Base-by-base conservation (phyloP, 805 yeast species). In the Tetrapisispora pingtungensis region DNA sequence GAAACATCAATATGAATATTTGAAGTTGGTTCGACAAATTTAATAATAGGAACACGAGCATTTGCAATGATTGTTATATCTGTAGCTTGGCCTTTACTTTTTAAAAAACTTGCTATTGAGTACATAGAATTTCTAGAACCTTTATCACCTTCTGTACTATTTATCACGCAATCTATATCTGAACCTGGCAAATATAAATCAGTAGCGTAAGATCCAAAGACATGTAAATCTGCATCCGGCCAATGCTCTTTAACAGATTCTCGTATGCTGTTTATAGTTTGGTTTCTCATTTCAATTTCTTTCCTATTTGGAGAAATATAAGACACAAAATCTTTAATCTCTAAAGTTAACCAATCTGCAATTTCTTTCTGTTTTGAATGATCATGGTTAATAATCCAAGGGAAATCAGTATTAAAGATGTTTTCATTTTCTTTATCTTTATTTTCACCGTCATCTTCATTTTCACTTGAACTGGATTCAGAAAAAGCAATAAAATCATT, bases 171-270 rank as follows among this genome's bases (percentile, higher is more conserved):
- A 63, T 90, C 98, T 20, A 90, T 87, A 68, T 90, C 98, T 0
- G 96, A 86, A 2, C 95, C 95, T 0, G 97, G 97, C n/a, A 90
- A 69, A 56, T 89, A 90, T 47, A 90, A 68, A 58, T 89, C 96
- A 0, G 97, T 88, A 0, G 97, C 96, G 61, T 77, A 84, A 0
- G 97, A 89, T 0, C 98, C 98, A 68, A 93, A 90, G 7, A 89
- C 95, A 49, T 81, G 82, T 3, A 84, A 75, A 45, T 80, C 82
- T 15, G 90, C 80, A 48, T 78, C 84, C 1, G 78, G 78, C 97
- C 97, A 90, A 43, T 80, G 67, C 6, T 64, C 60, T 4, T 68
- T 64, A 3, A 76, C 74, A 0, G 75, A 71, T 4, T 62, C 57
- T 47, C 82, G 77, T 28, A 93, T 64, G 39, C 75, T 71, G 37